Percentiles rank a stretch among this genome's conserved stretches.
Evolutionary conservation across 108 stramenopile species (phyloP).

Genomic region (Cyclotella atomus): DNA sequence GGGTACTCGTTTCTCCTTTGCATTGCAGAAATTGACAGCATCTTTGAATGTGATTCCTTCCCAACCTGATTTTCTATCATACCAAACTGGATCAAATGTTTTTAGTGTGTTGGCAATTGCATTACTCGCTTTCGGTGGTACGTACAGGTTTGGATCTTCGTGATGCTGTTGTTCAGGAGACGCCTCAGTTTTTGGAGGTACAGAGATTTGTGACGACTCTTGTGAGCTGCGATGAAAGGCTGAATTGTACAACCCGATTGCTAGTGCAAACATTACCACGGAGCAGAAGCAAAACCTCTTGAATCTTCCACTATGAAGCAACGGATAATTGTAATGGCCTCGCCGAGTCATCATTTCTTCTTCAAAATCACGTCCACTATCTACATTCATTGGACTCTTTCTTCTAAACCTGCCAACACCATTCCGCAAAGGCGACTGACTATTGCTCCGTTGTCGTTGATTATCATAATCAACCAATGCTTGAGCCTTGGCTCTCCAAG

Average conservation of each 20-base stretch:
- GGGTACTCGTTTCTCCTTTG: conserved; percentile 35
- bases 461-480: neutral
- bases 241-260: conserved; percentile 12
- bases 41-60: conserved; percentile 41
- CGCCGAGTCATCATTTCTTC: neutral
- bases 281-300: conserved; percentile 5
- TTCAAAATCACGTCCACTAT: conserved; percentile 9
- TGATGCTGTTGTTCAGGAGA: neutral
- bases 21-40: conserved; percentile 34
- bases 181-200: neutral
- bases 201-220: conserved; percentile 1
- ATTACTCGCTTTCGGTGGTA: conserved; percentile 9
- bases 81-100: conserved; percentile 40
- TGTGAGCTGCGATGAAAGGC: neutral
- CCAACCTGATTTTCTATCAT: conserved; percentile 41
- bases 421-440: neutral
- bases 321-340: neutral
- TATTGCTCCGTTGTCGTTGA: conserved; percentile 1
- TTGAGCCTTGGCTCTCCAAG: conserved; percentile 26
- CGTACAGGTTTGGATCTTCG: neutral
- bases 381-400: conserved; percentile 9
- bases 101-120: conserved; percentile 25
- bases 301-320: conserved; percentile 7
- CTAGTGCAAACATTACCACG: neutral
- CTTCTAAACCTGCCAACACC: neutral